Conservation (phyloP, 23 red algal species). For the Agarophyton chilense region DNA sequence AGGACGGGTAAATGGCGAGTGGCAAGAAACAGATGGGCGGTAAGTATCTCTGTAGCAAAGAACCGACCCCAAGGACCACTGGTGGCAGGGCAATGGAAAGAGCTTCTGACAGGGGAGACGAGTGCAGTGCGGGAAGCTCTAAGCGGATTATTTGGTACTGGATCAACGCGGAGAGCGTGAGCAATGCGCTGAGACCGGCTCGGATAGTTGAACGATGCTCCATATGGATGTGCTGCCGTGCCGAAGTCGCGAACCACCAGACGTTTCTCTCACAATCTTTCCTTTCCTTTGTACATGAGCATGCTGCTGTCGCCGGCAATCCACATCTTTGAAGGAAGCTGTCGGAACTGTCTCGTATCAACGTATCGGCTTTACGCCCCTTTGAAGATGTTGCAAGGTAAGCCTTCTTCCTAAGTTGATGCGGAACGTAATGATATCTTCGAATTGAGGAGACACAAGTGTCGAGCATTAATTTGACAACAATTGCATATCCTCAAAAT, state of each 20-base stretch:
- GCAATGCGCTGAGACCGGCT: neutral
- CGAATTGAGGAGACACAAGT: neutral
- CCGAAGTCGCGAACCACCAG: neutral
- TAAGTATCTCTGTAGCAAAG: neutral
- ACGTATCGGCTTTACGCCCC: no score
- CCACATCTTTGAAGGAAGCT: no score
- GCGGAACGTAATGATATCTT: neutral
- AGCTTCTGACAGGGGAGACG: neutral
- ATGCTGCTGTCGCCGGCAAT: no score
- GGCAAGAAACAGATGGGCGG: slow-evolving; percentile 19
- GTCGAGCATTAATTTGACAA: neutral
- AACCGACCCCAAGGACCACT: neutral
- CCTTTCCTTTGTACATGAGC: no score
- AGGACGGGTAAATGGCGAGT: neutral
- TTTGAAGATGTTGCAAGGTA: neutral
- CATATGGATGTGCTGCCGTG: neutral
- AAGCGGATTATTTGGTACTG: slow-evolving; percentile 19
- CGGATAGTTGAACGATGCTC: neutral
- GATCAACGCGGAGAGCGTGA: neutral
- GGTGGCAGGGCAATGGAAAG: neutral
- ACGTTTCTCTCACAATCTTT: neutral
- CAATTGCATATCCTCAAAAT: neutral
- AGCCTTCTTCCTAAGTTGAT: no score
- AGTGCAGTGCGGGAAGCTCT: slow-evolving; percentile 11
- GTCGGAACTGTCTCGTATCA: no score